These are phyloP conservation scores for Rhododendron griersonianum DNA, from an alignment of 148 eudicot species.

Conservation along the genomic window DNA sequence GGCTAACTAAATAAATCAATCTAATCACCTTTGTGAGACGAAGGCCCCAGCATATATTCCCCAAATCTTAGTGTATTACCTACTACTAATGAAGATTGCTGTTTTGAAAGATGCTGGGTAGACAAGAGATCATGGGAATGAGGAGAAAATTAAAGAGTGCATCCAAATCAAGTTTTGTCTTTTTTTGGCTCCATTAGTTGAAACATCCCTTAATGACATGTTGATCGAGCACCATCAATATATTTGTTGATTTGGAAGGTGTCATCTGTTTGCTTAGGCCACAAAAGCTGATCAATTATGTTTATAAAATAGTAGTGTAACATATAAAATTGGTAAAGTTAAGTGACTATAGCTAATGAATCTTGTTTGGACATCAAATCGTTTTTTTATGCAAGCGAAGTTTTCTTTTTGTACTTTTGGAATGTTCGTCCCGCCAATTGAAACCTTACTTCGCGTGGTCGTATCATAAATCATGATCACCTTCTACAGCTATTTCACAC, in stretches of 20 bases:
- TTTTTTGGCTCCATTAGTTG: not conserved
- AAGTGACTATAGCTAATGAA: not conserved
- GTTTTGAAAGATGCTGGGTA: not conserved
- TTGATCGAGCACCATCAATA: not conserved
- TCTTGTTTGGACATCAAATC: not conserved
- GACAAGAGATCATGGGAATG: not conserved
- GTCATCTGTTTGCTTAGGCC: not conserved
- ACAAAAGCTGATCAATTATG: not conserved
- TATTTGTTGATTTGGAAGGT: not conserved
- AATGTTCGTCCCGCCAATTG: not conserved
- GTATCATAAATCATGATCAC: not conserved
- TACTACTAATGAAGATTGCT: conserved; percentile 4
- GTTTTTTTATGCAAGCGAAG: not conserved
- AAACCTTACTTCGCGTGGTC: not conserved
- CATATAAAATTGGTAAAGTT: not conserved
- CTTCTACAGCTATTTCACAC: not conserved
- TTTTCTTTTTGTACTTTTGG: not conserved
- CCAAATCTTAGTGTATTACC: conserved; percentile 1
- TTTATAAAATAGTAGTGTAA: not conserved
- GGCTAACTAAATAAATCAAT: not conserved
- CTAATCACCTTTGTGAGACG: not conserved
- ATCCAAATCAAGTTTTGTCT: not conserved
- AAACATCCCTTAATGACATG: not conserved
- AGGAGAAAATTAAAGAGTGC: not conserved
- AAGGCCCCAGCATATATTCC: conserved; percentile 11